Evolutionary conservation across 129 eudicot genomes (phyloP), one percentile per base, ranked within the genome.

Genomic region (Escallonia rubra): DNA sequence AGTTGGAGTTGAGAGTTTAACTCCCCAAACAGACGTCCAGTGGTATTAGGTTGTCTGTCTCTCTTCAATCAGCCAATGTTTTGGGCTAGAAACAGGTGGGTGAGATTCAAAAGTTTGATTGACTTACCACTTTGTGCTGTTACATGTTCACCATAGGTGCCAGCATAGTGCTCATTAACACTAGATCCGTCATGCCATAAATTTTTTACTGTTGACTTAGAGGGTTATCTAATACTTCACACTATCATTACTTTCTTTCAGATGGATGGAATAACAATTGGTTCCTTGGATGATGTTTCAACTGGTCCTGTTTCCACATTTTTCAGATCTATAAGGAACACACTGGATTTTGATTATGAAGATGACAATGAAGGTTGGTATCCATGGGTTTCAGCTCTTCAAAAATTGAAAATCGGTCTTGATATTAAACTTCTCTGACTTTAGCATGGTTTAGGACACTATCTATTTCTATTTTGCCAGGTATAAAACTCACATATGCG

Each of bases 271-370:
- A 72, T 89, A 53, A 80, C 85, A 53, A 72, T 93, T 69, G 90
- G 83, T 63, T 93, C 99, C 50, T 79, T 93, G 83, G 99, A 93
- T 76, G 99, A 93, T 77, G 81, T 93, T 66, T 95, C 99, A 47
- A 78, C 77, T 72, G 85, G 79, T 66, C 77, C 99, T 39, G 90
- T 93, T 76, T 59, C 79, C 51, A 59, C 81, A 38, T 89, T 93
- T 82, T 86, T 93, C 85, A 78, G 81, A 73, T 93, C 99, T 40
- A 57, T 93, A 59, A 82, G 92, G 70, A 81, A 75, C 79, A 93
- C 99, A 40, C 72, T 93, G 80, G 99, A 93, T 83, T 93, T 93
- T 69, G 99, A 93, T 74, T 93, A 86, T 77, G 96, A 81, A 8
- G 99, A 93, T 79, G 96, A 93, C 64, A 82, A 93, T 79, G 95